Percentiles rank a stretch among this genome's conserved stretches.
Conservation (phyloP, 1,139 yeast species). For the Pichia sp. region DNA sequence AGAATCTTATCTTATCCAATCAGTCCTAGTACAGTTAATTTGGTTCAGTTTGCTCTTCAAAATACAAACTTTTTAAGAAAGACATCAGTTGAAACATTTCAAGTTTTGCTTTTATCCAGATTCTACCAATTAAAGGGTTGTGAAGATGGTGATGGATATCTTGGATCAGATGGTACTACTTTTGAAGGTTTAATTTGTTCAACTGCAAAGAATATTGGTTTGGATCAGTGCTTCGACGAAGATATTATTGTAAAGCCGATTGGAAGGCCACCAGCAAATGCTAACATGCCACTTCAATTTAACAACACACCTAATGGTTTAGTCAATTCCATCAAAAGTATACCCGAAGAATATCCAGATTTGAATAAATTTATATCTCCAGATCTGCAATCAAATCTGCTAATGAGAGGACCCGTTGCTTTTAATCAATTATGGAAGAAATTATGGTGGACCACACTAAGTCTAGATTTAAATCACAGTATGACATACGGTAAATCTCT, state of each 20-base stretch:
- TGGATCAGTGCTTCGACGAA: constrained; percentile 40
- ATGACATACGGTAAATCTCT: constrained; percentile 42
- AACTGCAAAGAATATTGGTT: constrained; percentile 46
- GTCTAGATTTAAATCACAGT: constrained; percentile 40
- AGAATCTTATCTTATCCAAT: constrained; percentile 31
- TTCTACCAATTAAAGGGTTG: constrained; percentile 45
- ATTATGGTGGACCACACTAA: constrained; percentile 31
- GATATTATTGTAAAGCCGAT: not conserved
- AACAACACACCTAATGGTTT: not conserved
- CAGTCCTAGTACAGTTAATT: constrained; percentile 32
- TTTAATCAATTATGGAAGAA: constrained; percentile 29
- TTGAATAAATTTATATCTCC: constrained; percentile 4
- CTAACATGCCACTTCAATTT: too few relatives aligned
- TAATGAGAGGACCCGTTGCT: constrained; percentile 11
- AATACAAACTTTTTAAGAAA: constrained; percentile 37
- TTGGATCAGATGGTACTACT: not conserved
- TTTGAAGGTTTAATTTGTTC: constrained; percentile 33
- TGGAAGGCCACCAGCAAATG: too few relatives aligned
- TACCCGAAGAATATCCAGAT: not conserved
- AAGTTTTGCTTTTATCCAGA: constrained; percentile 39
- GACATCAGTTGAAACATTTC: constrained; percentile 34
- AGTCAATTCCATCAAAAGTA: constrained; percentile 1
- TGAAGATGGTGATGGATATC: constrained; percentile 47
- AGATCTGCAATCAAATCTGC: constrained; percentile 6
- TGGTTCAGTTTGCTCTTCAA: constrained; percentile 35